Conservation (phyloP, 768 basidiomycete species). For the Termitomyces sp. region DNA sequence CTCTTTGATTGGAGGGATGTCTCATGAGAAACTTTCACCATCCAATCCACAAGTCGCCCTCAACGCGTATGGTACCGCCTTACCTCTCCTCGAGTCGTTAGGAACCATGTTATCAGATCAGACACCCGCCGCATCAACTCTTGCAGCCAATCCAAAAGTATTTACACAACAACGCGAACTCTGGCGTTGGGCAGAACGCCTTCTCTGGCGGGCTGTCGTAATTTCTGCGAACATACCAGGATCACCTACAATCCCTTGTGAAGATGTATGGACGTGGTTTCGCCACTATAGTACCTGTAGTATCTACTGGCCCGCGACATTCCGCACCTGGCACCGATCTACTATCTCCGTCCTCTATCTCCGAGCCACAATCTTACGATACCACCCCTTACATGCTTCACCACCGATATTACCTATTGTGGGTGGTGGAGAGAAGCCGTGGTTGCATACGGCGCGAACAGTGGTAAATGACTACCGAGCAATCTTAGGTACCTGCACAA, state of each 20-base stretch:
- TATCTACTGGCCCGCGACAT: slow-evolving; percentile 74
- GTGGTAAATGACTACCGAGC: slow-evolving; percentile 72
- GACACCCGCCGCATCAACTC: slow-evolving; percentile 32
- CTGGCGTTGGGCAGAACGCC: slow-evolving; percentile 81
- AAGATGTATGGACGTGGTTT: slow-evolving; percentile 60
- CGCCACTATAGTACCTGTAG: slow-evolving; percentile 60
- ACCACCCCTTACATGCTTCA: slow-evolving; percentile 23
- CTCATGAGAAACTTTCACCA: slow-evolving; percentile 58
- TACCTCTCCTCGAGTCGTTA: slow-evolving; percentile 50
- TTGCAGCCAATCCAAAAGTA: slow-evolving; percentile 32
- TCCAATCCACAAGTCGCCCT: slow-evolving; percentile 50
- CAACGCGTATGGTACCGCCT: slow-evolving; percentile 50
- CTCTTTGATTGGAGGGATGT: slow-evolving; percentile 59
- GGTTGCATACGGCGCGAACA: slow-evolving; percentile 64
- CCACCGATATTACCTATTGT: neutral
- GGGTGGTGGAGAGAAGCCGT: slow-evolving; percentile 27
- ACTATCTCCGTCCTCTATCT: slow-evolving; percentile 70
- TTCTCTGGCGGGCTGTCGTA: slow-evolving; percentile 79
- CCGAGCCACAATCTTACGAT: slow-evolving; percentile 63
- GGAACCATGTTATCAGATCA: slow-evolving; percentile 19
- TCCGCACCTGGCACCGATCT: slow-evolving; percentile 75
- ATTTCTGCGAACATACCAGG: slow-evolving; percentile 52
- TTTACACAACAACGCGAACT: slow-evolving; percentile 77
- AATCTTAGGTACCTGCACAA: slow-evolving; percentile 65
- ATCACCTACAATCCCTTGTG: slow-evolving; percentile 30